phyloP scores from a whole-genome alignment of 441 rosid species.

The Heliophila coronopifolia region DNA sequence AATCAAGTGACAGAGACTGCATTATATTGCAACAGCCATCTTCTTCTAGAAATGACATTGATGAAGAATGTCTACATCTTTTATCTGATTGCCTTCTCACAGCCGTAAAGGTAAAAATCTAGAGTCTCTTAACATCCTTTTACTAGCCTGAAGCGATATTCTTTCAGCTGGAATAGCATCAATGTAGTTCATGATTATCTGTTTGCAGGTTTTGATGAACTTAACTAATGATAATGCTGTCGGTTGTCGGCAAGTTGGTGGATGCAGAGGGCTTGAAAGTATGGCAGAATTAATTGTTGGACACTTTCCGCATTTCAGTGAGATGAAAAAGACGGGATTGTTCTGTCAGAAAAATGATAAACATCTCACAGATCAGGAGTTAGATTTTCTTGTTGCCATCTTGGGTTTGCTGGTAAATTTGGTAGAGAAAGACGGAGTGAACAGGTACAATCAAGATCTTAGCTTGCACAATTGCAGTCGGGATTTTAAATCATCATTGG shows the following conservation, averaged over 20 bases:
- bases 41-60: constrained; percentile 32
- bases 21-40: constrained; percentile 38
- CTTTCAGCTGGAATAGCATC: background rate
- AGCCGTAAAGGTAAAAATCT: constrained; percentile 63
- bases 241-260: constrained; percentile 90
- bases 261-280: constrained; percentile 78
- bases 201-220: constrained; percentile 89
- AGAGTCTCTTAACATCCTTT: constrained; percentile 1
- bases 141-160: background rate
- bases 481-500: background rate
- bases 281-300: constrained; percentile 70
- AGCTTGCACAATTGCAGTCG: background rate
- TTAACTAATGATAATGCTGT: constrained; percentile 81
- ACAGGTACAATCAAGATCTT: constrained; percentile 54
- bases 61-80: constrained; percentile 56
- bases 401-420: constrained; percentile 92
- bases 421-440: constrained; percentile 87
- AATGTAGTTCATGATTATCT: background rate
- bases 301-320: constrained; percentile 61
- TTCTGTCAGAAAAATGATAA: constrained; percentile 39
- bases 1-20: constrained; percentile 37
- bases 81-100: constrained; percentile 87
- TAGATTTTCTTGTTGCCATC: constrained; percentile 94
- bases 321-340: constrained; percentile 33
- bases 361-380: constrained; percentile 82